These are phyloP conservation scores for Boletus bicolor DNA, from an alignment of 768 basidiomycete genomes.

Conservation along the genomic window DNA sequence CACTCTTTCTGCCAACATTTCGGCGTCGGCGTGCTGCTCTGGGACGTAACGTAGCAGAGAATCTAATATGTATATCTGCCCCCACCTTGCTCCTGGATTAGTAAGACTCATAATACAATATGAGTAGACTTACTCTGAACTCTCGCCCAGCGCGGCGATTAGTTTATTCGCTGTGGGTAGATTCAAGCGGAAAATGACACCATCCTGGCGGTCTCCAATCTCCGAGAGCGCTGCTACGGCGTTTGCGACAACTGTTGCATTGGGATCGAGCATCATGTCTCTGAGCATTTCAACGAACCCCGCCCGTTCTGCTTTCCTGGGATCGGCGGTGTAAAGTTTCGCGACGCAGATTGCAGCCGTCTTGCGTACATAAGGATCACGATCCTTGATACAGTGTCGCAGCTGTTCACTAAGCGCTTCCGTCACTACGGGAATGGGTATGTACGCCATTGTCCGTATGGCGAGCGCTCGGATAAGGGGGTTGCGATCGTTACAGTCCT, in stretches of 20 bases:
- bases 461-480: conserved; percentile 96
- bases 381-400: conserved; percentile 87
- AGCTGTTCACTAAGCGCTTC: conserved; percentile 86
- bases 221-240: conserved; percentile 97
- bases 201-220: conserved; percentile 92
- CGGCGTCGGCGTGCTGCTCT: conserved; percentile 81
- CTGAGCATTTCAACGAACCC: conserved; percentile 90
- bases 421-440: conserved; percentile 86
- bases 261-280: conserved; percentile 88
- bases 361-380: conserved; percentile 97
- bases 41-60: conserved; percentile 93
- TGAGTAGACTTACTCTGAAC: conserved; percentile 79
- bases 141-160: conserved; percentile 87
- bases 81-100: conserved; percentile 67
- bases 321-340: conserved; percentile 89
- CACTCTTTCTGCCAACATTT: conserved; percentile 93
- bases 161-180: conserved; percentile 84
- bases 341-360: conserved; percentile 98
- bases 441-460: conserved; percentile 99
- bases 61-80: conserved; percentile 97
- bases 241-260: conserved; percentile 97
- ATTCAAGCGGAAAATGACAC: conserved; percentile 90
- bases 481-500: conserved; percentile 97
- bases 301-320: conserved; percentile 79
- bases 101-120: conserved; percentile 2